Conservation (phyloP, 306 rosid species). For the Dryas octopetala region DNA sequence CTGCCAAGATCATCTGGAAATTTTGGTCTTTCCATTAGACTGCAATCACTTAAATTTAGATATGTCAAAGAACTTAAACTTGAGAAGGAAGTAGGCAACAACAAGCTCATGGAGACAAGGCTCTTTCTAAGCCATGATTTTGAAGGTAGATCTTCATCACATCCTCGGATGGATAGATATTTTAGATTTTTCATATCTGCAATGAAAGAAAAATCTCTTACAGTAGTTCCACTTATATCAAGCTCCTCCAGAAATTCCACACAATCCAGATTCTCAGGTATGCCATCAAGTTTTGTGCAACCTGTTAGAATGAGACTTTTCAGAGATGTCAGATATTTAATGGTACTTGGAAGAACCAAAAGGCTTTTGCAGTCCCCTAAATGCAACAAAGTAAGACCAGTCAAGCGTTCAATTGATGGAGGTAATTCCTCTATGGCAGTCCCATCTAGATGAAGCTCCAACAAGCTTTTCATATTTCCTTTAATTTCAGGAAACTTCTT, state of each 20-base stretch:
- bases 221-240: no score
- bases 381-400: slow-evolving; percentile 15
- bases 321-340: slow-evolving; percentile 2
- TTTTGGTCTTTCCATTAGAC: slow-evolving; percentile 20
- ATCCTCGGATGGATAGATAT: background rate
- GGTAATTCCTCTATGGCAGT: slow-evolving; percentile 21
- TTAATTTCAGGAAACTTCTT: slow-evolving; percentile 20
- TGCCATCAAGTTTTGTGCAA: slow-evolving; percentile 9
- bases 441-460: slow-evolving; percentile 20
- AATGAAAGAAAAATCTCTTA: background rate
- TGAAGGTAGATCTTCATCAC: background rate
- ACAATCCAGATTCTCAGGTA: slow-evolving; percentile 15
- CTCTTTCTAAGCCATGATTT: background rate
- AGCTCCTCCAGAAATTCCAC: background rate
- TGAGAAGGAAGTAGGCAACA: slow-evolving; percentile 1
- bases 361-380: slow-evolving; percentile 21
- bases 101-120: background rate
- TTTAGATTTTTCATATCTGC: slow-evolving; percentile 9
- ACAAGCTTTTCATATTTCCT: slow-evolving; percentile 21
- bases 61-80: no score
- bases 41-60: slow-evolving; percentile 19
- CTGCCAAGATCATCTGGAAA: slow-evolving; percentile 21
- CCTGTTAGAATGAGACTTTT: slow-evolving; percentile 17
- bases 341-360: slow-evolving; percentile 6
- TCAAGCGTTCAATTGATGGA: slow-evolving; percentile 7